Evolutionary conservation across 306 rosid species (phyloP).

Genomic region (Lathyrus tuberosus): DNA sequence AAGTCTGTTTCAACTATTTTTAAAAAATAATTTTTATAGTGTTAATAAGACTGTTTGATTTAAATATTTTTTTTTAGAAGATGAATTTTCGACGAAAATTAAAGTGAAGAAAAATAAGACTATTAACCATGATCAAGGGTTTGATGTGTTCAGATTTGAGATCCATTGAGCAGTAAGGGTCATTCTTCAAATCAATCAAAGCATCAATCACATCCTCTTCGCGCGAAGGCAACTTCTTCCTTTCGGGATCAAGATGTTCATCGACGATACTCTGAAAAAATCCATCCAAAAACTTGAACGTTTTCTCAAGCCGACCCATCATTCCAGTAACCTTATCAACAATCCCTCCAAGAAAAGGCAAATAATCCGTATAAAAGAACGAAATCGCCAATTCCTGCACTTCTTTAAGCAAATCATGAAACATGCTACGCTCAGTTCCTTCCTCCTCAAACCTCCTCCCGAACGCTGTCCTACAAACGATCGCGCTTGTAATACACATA

Average conservation of each 20-base stretch:
- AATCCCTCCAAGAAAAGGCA: conserved; percentile 21
- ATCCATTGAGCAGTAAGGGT: conserved; percentile 21
- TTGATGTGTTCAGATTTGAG: conserved; percentile 27
- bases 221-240: not conserved
- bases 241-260: conserved; percentile 34
- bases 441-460: conserved; percentile 32
- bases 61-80: too few relatives aligned
- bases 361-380: conserved; percentile 24
- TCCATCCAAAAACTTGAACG: not conserved
- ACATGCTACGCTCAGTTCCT: conserved; percentile 24
- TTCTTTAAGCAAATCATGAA: conserved; percentile 24
- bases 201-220: conserved; percentile 26
- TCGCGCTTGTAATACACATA: not conserved
- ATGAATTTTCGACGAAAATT: too few relatives aligned
- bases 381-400: not conserved
- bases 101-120: not conserved
- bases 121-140: conserved; percentile 34
- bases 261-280: not conserved
- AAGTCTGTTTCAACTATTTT: not conserved
- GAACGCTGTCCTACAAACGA: conserved; percentile 25
- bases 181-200: conserved; percentile 26
- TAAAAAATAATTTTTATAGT: too few relatives aligned
- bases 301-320: conserved; percentile 2
- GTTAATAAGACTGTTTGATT: too few relatives aligned
- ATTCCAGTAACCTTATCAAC: conserved; percentile 20